These are phyloP conservation scores for Boletus albobrunnescens DNA, from an alignment of 1,284 basidiomycete genomes.

Conservation along the genomic window DNA sequence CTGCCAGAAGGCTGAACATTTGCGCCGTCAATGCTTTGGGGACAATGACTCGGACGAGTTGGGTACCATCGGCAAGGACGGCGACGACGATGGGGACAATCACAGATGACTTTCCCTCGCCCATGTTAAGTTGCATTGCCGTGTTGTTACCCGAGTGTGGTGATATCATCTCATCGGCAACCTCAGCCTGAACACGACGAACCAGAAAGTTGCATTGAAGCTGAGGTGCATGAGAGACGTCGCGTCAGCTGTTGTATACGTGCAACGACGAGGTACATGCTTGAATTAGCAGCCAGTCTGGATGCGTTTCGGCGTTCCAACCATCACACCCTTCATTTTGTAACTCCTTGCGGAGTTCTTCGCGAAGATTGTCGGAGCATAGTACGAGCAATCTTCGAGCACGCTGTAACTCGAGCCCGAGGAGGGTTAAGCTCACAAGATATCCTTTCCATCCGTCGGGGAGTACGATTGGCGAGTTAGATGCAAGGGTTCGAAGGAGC, in stretches of 20 bases:
- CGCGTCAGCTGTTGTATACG: neutral
- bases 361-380: conserved; percentile 4
- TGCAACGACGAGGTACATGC: conserved; percentile 17
- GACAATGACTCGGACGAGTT: neutral
- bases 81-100: neutral
- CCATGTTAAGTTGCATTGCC: neutral
- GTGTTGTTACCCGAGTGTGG: neutral
- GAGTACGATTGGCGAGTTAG: conserved; percentile 8
- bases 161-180: neutral
- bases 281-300: conserved; percentile 50
- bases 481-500: conserved; percentile 28
- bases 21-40: conserved; percentile 38
- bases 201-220: neutral
- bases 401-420: conserved; percentile 32
- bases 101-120: neutral
- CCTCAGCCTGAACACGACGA: neutral
- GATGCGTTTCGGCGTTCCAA: conserved; percentile 10
- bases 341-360: conserved; percentile 38
- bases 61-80: neutral
- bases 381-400: conserved; percentile 19
- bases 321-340: conserved; percentile 25
- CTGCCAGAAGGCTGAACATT: conserved; percentile 48
- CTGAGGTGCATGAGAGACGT: neutral
- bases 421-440: conserved; percentile 21
- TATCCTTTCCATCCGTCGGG: conserved; percentile 27